Conservation (phyloP, 2,329 filamentous ascomycete species). For the Apiospora hydei region DNA sequence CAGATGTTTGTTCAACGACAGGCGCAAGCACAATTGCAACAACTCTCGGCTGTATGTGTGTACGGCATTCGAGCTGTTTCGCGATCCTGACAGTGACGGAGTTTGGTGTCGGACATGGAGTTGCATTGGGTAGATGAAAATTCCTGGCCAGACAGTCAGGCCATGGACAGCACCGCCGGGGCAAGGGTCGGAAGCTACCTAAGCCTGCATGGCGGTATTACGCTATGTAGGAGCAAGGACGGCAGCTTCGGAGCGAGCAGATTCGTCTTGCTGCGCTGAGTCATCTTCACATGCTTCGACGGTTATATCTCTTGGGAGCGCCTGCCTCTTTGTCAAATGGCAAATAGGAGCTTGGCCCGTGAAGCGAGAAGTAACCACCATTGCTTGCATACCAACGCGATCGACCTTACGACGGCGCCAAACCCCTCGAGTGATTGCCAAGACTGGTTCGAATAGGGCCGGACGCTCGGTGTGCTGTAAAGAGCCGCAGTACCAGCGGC, state of each 20-base stretch:
- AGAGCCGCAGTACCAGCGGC: background rate
- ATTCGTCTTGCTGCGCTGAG: background rate
- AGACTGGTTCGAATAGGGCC: background rate
- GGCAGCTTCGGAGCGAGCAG: background rate
- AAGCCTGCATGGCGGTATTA: background rate
- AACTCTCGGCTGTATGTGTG: background rate
- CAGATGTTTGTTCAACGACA: background rate
- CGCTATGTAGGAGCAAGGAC: background rate
- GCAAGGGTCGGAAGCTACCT: constrained; percentile 10
- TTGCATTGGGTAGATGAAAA: background rate
- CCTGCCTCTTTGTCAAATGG: background rate
- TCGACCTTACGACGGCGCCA: background rate
- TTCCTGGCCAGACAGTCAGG: background rate
- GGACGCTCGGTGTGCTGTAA: background rate
- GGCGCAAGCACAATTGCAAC: background rate
- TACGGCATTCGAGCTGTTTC: background rate
- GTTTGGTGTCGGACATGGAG: background rate
- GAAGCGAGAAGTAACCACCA: background rate
- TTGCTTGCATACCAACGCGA: background rate
- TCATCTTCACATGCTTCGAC: constrained; percentile 11
- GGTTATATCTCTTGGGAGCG: background rate
- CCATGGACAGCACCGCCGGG: constrained; percentile 6
- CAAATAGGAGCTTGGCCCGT: background rate
- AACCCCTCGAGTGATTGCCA: background rate
- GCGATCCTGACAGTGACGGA: background rate